Base-by-base conservation (phyloP, 495 filamentous ascomycete species). In the Haplographium delicatum region DNA sequence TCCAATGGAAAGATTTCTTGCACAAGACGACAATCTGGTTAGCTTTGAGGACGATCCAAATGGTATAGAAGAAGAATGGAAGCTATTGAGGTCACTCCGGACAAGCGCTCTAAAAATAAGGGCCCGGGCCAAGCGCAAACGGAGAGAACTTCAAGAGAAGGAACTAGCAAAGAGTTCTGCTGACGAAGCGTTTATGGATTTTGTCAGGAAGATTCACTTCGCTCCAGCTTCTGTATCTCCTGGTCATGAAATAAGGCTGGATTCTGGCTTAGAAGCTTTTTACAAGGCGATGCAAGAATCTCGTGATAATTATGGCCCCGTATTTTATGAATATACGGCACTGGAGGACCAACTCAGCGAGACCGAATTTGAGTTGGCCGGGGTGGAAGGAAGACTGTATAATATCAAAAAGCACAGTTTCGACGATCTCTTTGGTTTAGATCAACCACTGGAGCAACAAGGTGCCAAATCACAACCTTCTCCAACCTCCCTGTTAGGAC, bases 221-320 rank as follows among this genome's bases (percentile, higher is more conserved):
- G 4, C 30, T 20, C 10, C 30, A 19, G 13, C 24, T 19, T 5
- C 25, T 25, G 6, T 15, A n/a, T 23, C 18, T 11, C 4, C 26
- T 13, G n/a, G 4, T 3, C 31, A 26, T 8, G 11, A 16, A 22
- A 26, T 16, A 20, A 1, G 4, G 5, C 19, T 5, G 10, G 28
- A 44, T 44, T 23, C n/a, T 3, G 16, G 18, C 6, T 22, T 43
- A 20, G 47, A 47, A 1, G 13, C 33, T 22, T 40, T 44, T 28
- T 57, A 34, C 19, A 23, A 7, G 16, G 38, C 34, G 27, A 34
- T 58, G 39, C 43, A 58, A 42, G 11, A 19, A 30, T 40, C 44
- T 22, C 20, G 50, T 18, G 39, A 58, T 33, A 39, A 49, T 9
- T 58, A 58, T 46, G 55, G 55, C 4, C 50, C 55, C 3, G 5